Percentiles rank a stretch among this genome's conserved stretches.
These are phyloP conservation scores for Pleurotus tuber-regium DNA, from an alignment of 768 basidiomycete genomes.

Conservation along the genomic window DNA sequence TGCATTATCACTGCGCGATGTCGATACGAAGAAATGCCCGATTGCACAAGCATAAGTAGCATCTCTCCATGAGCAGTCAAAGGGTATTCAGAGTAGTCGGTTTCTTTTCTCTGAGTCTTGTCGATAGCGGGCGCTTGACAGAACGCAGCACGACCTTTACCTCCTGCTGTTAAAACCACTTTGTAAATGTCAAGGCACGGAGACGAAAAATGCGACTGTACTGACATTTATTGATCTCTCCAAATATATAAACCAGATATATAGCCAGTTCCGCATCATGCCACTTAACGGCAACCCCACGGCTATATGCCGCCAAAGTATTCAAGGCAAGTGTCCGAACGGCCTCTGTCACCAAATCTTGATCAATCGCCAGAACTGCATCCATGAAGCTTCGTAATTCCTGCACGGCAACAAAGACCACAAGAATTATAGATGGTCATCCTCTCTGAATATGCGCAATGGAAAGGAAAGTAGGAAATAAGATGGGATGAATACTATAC, in stretches of 20 bases:
- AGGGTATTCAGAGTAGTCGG: conserved; percentile 77
- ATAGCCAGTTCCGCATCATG: conserved; percentile 90
- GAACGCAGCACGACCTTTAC: conserved; percentile 83
- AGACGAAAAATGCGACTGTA: conserved; percentile 1
- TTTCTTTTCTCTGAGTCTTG: conserved; percentile 63
- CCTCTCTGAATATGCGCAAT: conserved; percentile 18
- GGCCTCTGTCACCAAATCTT: conserved; percentile 76
- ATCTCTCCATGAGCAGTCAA: conserved; percentile 91
- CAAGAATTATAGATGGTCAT: conserved; percentile 10
- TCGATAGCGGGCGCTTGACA: conserved; percentile 71
- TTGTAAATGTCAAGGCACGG: background rate
- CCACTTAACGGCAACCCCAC: conserved; percentile 73
- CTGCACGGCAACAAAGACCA: conserved; percentile 36
- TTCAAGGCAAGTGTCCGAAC: conserved; percentile 70
- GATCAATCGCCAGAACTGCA: conserved; percentile 81
- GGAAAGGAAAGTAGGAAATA: conserved; percentile 1
- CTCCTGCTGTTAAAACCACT: conserved; percentile 47
- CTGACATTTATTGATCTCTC: conserved; percentile 88
- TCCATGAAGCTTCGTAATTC: conserved; percentile 87
- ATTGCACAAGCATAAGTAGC: conserved; percentile 78
- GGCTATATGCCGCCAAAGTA: conserved; percentile 71
- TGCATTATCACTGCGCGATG: conserved; percentile 84
- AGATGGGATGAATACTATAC: conserved; percentile 35
- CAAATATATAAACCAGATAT: conserved; percentile 92
- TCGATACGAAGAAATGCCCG: conserved; percentile 78